Evolutionary conservation across 2,329 filamentous ascomycete genomes (phyloP), one percentile per base, ranked within the genome.

Genomic region (Verticillium isaacii): DNA sequence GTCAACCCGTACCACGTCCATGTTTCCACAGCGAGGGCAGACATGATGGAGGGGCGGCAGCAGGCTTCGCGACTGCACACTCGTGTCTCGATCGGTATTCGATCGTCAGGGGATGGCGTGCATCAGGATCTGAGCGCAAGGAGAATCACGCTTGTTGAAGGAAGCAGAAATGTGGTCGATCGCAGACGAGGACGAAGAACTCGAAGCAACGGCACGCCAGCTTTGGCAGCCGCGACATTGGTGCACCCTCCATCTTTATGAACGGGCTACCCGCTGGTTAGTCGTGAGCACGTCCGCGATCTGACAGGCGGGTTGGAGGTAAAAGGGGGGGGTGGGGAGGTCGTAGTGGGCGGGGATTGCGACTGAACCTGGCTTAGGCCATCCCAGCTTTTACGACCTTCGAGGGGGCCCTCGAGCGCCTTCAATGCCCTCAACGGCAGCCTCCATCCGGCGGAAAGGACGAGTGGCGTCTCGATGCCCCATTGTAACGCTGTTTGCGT

Each of bases 1-100:
- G 74, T 75, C 62, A 82, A 57, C 34, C 71, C 70, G 63, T 79
- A 82, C 77, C 79, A 78, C 11, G 70, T 75, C 78, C 78, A 81
- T 66, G 75, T 75, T 69, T 80, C 78, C 32, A 67, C 70, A 12
- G 68, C 63, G 29, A 77, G 67, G 29, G 68, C 64, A 55, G 72
- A 67, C 73, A 74, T 74, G 63, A 45, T 34, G 45, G 45, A 19
- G 9, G 23, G 19, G 19, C 7, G 23, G 45, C n/a, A 17, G 14
- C 37, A 25, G 45, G 9, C 19, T 52, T 23, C 45, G 12, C n/a
- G 23, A 52, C 19, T 4, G 8, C n/a, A 3, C n/a, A 3, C n/a
- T 19, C 14, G 3, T 52, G 1, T 52, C 19, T 23, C 19, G 19
- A 52, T 19, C 45, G 45, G 37, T 41, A n/a, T 52, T 52, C 45